Evolutionary conservation across 768 basidiomycete genomes (phyloP).

Genomic region (Mycena belliarum): DNA sequence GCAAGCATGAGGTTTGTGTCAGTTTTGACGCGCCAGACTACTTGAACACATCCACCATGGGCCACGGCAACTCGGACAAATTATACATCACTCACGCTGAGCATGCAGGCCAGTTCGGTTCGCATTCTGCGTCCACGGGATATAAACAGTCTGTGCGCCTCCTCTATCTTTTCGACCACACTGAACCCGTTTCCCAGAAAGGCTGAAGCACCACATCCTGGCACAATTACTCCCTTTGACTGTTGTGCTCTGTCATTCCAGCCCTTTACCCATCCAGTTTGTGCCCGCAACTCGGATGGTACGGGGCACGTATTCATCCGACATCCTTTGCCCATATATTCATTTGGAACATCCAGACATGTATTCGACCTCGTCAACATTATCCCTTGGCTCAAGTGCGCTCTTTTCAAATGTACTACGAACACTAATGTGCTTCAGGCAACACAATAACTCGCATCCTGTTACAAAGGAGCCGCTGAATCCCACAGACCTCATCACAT

Average conservation of each 20-base stretch:
- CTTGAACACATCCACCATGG: constrained; percentile 50
- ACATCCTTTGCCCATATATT: not conserved
- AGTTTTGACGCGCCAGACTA: no score
- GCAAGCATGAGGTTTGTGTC: not conserved
- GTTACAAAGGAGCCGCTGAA: constrained; percentile 71
- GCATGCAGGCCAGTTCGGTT: constrained; percentile 77
- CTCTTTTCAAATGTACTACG: constrained; percentile 7
- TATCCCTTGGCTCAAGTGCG: constrained; percentile 91
- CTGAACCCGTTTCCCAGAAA: constrained; percentile 45
- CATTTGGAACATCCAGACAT: constrained; percentile 1
- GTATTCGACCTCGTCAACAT: constrained; percentile 93
- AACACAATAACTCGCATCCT: constrained; percentile 80
- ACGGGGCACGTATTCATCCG: constrained; percentile 44
- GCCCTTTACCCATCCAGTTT: constrained; percentile 86
- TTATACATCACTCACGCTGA: constrained; percentile 81
- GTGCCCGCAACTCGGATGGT: constrained; percentile 79
- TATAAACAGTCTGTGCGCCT: constrained; percentile 57
- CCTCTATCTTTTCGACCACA: not conserved
- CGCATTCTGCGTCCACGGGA: constrained; percentile 79
- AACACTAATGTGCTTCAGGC: constrained; percentile 42
- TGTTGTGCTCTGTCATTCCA: constrained; percentile 92
- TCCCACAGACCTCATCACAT: constrained; percentile 74
- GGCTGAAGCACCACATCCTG: constrained; percentile 64
- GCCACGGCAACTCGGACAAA: constrained; percentile 71
- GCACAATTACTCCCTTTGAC: constrained; percentile 77